Evolutionary conservation across 768 basidiomycete genomes (phyloP).

Genomic region (Phylloporus sp.): DNA sequence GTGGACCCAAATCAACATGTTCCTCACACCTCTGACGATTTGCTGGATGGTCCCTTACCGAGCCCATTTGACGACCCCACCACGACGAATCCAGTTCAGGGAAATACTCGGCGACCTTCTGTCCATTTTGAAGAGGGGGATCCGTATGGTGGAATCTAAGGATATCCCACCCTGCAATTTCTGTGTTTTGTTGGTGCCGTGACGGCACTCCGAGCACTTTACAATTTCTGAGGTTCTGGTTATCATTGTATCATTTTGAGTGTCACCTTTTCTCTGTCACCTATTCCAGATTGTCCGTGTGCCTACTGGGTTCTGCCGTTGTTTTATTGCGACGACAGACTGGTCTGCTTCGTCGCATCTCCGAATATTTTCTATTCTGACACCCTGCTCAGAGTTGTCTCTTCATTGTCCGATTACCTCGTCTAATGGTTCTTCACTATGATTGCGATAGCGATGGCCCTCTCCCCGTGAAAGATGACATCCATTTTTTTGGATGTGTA

Average conservation of each 20-base stretch:
- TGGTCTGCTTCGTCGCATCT: constrained; percentile 23
- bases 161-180: not conserved
- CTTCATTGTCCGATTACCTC: constrained; percentile 11
- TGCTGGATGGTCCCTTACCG: constrained; percentile 24
- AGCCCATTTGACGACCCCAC: constrained; percentile 28
- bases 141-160: constrained; percentile 66
- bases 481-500: constrained; percentile 8
- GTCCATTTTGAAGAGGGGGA: constrained; percentile 60
- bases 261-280: not conserved
- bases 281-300: constrained; percentile 10
- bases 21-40: constrained; percentile 11
- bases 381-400: constrained; percentile 1
- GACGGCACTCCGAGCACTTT: constrained; percentile 19
- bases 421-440: not conserved
- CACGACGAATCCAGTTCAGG: constrained; percentile 1
- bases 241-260: constrained; percentile 24
- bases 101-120: constrained; percentile 37
- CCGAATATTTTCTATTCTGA: not conserved
- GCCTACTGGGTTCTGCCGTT: constrained; percentile 25
- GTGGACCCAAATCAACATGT: constrained; percentile 23
- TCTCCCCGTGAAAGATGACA: constrained; percentile 17
- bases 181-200: constrained; percentile 10
- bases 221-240: constrained; percentile 15
- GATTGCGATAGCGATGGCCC: constrained; percentile 2
- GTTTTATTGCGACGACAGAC: constrained; percentile 22